These are phyloP conservation scores for Amanita pallidorosea DNA, from an alignment of 768 basidiomycete species.

Conservation along the genomic window DNA sequence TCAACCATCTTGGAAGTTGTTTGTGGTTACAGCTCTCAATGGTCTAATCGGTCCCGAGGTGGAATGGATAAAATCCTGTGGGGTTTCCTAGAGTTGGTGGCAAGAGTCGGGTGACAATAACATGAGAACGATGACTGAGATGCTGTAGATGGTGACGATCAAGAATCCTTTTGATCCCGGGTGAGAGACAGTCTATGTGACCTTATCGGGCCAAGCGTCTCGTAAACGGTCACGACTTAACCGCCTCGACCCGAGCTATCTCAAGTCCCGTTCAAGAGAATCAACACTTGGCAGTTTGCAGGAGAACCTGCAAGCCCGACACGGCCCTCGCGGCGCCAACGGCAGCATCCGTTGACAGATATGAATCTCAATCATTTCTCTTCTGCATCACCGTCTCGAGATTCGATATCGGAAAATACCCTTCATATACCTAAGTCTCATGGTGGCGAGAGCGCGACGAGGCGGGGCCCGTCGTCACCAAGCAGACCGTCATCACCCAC, in stretches of 20 bases:
- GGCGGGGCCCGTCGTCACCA: conserved; percentile 41
- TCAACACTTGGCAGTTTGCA: conserved; percentile 51
- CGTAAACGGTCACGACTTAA: conserved; percentile 47
- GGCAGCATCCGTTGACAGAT: conserved; percentile 44
- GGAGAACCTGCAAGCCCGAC: conserved; percentile 44
- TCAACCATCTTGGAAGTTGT: no score
- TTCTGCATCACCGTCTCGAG: conserved; percentile 16
- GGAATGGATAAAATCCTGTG: no score
- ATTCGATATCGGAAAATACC: conserved; percentile 11
- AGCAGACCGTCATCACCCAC: conserved; percentile 16
- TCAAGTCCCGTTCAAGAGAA: conserved; percentile 39
- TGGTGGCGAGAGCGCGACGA: conserved; percentile 33
- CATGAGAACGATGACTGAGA: no score
- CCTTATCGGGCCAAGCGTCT: conserved; percentile 20
- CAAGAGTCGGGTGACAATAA: no score
- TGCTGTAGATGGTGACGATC: no score
- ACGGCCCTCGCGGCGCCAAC: conserved; percentile 10
- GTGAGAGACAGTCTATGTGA: no score
- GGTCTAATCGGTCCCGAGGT: no score
- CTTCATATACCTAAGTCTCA: conserved; percentile 30
- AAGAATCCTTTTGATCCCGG: no score
- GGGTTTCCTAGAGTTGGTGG: no score
- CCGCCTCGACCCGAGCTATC: conserved; percentile 60
- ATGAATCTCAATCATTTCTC: conserved; percentile 49
- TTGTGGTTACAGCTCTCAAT: no score